phyloP scores from a whole-genome alignment of 768 basidiomycete genomes.

The Leccinum longicurvipes region DNA sequence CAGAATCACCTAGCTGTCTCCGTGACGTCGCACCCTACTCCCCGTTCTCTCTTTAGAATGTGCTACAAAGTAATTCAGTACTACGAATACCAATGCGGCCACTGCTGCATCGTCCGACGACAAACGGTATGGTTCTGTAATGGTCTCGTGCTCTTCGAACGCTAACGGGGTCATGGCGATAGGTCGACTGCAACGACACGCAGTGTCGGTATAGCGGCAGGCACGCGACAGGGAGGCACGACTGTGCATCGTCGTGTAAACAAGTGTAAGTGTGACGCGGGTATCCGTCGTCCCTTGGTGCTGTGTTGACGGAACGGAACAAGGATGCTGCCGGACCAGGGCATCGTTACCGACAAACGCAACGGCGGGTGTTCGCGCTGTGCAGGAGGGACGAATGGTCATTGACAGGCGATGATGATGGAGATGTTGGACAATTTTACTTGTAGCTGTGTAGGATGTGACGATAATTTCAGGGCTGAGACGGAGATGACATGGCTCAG shows the following conservation, averaged over 20 bases:
- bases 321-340: slow-evolving; percentile 30
- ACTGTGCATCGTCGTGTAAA: slow-evolving; percentile 36
- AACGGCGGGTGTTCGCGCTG: slow-evolving; percentile 16
- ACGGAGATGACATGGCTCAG: background rate
- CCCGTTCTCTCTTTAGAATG: slow-evolving; percentile 19
- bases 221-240: slow-evolving; percentile 34
- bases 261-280: slow-evolving; percentile 32
- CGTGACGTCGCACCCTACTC: background rate
- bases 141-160: background rate
- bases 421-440: background rate
- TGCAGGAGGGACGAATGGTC: slow-evolving; percentile 22
- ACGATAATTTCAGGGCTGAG: background rate
- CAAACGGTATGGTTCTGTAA: slow-evolving; percentile 33
- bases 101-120: slow-evolving; percentile 27
- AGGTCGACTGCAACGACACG: slow-evolving; percentile 49
- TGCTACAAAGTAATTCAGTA: slow-evolving; percentile 35
- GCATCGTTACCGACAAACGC: slow-evolving; percentile 23
- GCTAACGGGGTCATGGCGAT: background rate
- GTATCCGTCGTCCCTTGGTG: background rate
- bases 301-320: slow-evolving; percentile 2
- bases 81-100: slow-evolving; percentile 33
- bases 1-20: slow-evolving; percentile 4
- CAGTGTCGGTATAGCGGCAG: slow-evolving; percentile 39
- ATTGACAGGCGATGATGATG: slow-evolving; percentile 11
- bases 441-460: background rate